These are phyloP conservation scores for Mucor racemosus DNA, from an alignment of 371 early-diverging fungal species.

Conservation along the genomic window DNA sequence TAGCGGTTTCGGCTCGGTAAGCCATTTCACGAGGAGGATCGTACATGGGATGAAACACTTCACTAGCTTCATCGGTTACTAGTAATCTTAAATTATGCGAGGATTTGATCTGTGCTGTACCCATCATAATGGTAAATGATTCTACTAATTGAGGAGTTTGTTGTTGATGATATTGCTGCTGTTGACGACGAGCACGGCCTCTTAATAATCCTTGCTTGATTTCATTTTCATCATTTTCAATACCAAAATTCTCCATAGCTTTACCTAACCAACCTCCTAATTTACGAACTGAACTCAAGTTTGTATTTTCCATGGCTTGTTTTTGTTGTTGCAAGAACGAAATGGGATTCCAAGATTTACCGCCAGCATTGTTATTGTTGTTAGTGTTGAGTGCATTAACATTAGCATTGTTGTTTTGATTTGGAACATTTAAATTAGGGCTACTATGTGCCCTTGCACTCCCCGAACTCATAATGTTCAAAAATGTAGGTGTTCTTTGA, in stretches of 20 bases:
- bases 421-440: neutral
- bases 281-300: conserved; percentile 63
- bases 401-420: neutral
- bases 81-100: conserved; percentile 72
- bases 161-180: conserved; percentile 12
- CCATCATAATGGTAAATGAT: conserved; percentile 74
- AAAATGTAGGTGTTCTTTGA: conserved; percentile 28
- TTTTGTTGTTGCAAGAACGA: conserved; percentile 73
- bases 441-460: neutral
- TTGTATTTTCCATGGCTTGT: conserved; percentile 62
- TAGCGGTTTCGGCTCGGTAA: conserved; percentile 73
- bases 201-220: neutral
- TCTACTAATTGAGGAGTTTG: conserved; percentile 62
- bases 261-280: conserved; percentile 72
- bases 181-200: neutral
- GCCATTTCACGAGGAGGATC: conserved; percentile 64
- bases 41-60: conserved; percentile 56
- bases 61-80: conserved; percentile 55
- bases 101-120: conserved; percentile 73
- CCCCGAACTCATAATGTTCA: neutral
- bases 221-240: conserved; percentile 62
- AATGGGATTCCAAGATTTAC: conserved; percentile 67
- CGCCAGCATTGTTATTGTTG: conserved; percentile 16
- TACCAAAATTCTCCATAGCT: conserved; percentile 74
- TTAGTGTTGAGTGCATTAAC: neutral